phyloP scores from a whole-genome alignment of 345 rosid species.

The Erodium maritimum region DNA sequence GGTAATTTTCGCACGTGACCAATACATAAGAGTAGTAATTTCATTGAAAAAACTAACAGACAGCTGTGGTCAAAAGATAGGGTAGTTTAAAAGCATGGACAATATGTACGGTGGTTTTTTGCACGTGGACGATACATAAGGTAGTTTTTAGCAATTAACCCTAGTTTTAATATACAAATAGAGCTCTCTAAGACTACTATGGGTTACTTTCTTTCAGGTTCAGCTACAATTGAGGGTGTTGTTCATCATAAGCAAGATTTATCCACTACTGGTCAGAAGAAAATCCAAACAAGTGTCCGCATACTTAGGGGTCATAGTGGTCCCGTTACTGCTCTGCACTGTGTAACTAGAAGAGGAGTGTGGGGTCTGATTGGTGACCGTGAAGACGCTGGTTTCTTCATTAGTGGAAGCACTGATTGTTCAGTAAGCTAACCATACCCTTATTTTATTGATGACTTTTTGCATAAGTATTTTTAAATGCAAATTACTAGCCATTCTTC shows the following conservation, averaged over 20 bases:
- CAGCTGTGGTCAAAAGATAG: too few species aligned
- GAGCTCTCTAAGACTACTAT: not conserved
- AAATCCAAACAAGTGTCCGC: conserved; percentile 82
- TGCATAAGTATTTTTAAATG: not conserved
- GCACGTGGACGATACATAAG: too few species aligned
- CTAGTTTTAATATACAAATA: too few species aligned
- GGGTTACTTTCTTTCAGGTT: conserved; percentile 1
- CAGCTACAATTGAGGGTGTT: conserved; percentile 30
- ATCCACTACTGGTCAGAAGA: conserved; percentile 74
- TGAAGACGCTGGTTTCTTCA: conserved; percentile 98
- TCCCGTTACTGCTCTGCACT: conserved; percentile 88
- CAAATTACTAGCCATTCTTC: too few species aligned
- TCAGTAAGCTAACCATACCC: conserved; percentile 28
- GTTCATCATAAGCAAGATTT: conserved; percentile 47
- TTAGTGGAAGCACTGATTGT: conserved; percentile 96
- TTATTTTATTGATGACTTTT: not conserved
- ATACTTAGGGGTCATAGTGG: conserved; percentile 84
- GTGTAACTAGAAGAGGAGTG: conserved; percentile 96
- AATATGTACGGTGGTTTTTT: too few species aligned
- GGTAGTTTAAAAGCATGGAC: too few species aligned
- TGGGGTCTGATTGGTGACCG: conserved; percentile 98
- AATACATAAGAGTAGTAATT: too few species aligned
- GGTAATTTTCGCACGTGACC: too few species aligned
- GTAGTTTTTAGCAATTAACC: too few species aligned
- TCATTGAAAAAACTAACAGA: too few species aligned